Evolutionary conservation across 2,329 filamentous ascomycete species (phyloP), one percentile per base, ranked within the genome.

Genomic region (Clonostachys sp.): DNA sequence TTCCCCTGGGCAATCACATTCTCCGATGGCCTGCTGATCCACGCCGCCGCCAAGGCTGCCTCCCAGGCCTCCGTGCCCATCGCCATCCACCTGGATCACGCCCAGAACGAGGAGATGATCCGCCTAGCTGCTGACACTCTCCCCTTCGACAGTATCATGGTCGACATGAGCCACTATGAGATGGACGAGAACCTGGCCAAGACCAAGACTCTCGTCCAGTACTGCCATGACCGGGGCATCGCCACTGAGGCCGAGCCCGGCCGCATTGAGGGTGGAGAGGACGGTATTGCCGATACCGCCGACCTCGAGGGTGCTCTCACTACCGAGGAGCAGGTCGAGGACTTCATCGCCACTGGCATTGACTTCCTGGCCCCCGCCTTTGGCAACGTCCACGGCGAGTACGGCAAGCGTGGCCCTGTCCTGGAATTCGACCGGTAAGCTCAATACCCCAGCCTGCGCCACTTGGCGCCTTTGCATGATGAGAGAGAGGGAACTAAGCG

Each of bases 281-380:
- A 90, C 56, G 87, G 87, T 0, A 80, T 91, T 5, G 77, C 78
- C 16, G 85, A 89, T 58, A 65, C 71, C 54, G 59, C 64, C 50
- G 61, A 78, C 64, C 44, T 69, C 51, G 58, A 71, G 70, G 61
- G 74, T 54, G 44, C 65, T 63, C 50, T 89, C 53, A 89, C 86
- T 0, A 89, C 83, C 1, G 76, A 80, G 0, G 84, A 86, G 54
- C 80, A 89, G 65, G 83, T 83, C 9, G 74, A 82, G 53, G 80
- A 87, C 55, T 89, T 90, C 57, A 78, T 87, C 8, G 77, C 71
- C 2, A 86, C 84, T 12, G 86, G 86, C 1, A 86, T 90, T 58
- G 83, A 89, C 57, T 86, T 84, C 70, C 67, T 90, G n/a, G 87
- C 86, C 6, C 87, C 86, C 1, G 84, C 84, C 1, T 88, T 90